phyloP scores from a whole-genome alignment of 2,329 filamentous ascomycete genomes.

The Chaetoscypha palmicola region DNA sequence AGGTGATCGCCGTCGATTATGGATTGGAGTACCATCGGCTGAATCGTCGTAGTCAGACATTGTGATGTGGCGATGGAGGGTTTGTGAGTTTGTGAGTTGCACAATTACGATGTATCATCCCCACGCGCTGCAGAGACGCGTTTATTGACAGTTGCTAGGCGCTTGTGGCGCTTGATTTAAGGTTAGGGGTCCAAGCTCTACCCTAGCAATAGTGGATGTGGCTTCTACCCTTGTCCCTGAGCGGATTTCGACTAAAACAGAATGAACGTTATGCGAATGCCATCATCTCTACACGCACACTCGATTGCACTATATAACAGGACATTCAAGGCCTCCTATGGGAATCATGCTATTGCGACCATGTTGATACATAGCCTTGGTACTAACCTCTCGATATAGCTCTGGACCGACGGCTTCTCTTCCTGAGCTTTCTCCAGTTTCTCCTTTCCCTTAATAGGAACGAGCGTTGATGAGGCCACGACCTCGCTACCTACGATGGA shows the following conservation, averaged over 20 bases:
- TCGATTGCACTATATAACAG: not conserved
- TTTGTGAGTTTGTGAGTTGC: no score
- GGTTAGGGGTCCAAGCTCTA: not conserved
- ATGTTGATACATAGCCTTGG: conserved; percentile 10
- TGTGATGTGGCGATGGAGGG: not conserved
- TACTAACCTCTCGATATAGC: not conserved
- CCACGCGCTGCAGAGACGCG: no score
- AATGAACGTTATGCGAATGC: not conserved
- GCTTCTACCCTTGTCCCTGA: not conserved
- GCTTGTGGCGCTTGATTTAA: not conserved
- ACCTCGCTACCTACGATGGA: conserved; percentile 18
- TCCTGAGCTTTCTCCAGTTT: not conserved
- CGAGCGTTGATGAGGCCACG: not conserved
- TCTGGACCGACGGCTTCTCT: not conserved
- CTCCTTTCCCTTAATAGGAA: not conserved
- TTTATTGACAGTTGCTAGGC: no score
- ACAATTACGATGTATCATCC: no score
- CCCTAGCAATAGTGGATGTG: not conserved
- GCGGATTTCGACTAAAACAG: not conserved
- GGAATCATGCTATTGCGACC: conserved; percentile 6
- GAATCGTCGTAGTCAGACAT: conserved; percentile 28
- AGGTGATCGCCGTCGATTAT: conserved; percentile 10
- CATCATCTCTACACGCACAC: not conserved
- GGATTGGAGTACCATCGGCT: conserved; percentile 16
- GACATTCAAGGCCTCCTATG: not conserved